Conservation (phyloP, 108 stramenopile genomes). For the Pseudonitzschia delicatissima region DNA sequence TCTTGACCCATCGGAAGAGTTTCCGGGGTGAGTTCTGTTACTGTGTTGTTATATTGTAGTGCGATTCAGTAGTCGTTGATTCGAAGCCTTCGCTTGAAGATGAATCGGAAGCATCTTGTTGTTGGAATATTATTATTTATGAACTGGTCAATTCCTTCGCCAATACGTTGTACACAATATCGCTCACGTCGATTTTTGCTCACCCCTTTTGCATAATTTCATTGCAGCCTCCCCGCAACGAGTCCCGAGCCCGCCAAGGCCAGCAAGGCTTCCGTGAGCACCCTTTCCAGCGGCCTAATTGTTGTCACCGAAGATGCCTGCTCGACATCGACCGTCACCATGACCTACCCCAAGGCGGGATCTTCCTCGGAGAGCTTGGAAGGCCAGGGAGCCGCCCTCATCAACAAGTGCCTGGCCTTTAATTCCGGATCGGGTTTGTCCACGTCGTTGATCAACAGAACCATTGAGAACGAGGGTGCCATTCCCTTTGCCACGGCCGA, state of each 20-base stretch:
- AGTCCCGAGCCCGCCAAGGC: constrained; percentile 61
- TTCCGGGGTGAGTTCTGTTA: constrained; percentile 27
- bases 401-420: constrained; percentile 80
- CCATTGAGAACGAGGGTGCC: constrained; percentile 78
- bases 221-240: constrained; percentile 48
- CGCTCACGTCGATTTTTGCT: constrained; percentile 8
- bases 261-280: constrained; percentile 61
- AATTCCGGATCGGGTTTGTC: constrained; percentile 77
- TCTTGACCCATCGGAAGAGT: constrained; percentile 25
- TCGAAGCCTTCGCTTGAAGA: no score
- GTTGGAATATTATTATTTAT: no score
- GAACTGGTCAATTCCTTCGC: no score
- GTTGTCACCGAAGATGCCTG: constrained; percentile 78
- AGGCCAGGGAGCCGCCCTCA: constrained; percentile 77
- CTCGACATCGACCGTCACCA: constrained; percentile 70
- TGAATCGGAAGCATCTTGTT: no score
- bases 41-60: not conserved
- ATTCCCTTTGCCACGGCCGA: constrained; percentile 61
- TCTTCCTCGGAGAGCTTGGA: constrained; percentile 62
- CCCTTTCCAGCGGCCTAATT: constrained; percentile 70
- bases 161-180: no score
- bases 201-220: no score
- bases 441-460: constrained; percentile 62
- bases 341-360: constrained; percentile 84
- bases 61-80: not conserved